Base-by-base conservation (phyloP, 192 early-diverging fungal genomes). In the Thamnidium elegans region DNA sequence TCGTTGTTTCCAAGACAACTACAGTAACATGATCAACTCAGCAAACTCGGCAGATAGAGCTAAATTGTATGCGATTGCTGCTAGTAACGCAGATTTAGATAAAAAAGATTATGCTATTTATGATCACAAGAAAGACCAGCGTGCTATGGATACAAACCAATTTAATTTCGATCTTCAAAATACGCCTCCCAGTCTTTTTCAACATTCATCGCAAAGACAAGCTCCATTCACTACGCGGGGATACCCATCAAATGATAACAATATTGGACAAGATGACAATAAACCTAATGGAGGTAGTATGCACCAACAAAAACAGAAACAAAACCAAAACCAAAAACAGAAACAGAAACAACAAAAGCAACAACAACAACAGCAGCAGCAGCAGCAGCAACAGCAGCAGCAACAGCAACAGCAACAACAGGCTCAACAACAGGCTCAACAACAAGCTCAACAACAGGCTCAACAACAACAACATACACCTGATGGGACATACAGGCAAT, bases 11-110 rank as follows among this genome's bases (percentile, higher is more conserved):
- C 30, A 51, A 17, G 63, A 64, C 8, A 39, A 54, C 21, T 64
- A 64, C 15, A 54, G 51, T 44, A 34, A 55, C 6, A 53, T 64
- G 50, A 55, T 64, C 7, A 53, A 50, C 11, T 21, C 63, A 19
- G 36, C 51, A 13, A 46, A 42, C 13, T 46, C 26, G 15, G n/a
- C 19, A 13, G 51, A 64, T 32, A 51, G 15, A 30, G 13, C 36
- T 26, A 42, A 64, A 11, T 21, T 64, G 23, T 64, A 39, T 39
- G 36, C 36, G 5, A 39, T 39, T 39, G 36, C 36, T 39, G 36
- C 36, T 39, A 39, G 36, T 39, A 39, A 39, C 36, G 36, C 36
- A 6, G 36, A 39, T 10, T 39, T 39, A 39, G 36, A 39, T 39
- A 39, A 39, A 39, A 39, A 10, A 6, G 36, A 39, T 39, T 39